Conservation (phyloP, 305 asterid genomes). For the Nicotiana rustica region DNA sequence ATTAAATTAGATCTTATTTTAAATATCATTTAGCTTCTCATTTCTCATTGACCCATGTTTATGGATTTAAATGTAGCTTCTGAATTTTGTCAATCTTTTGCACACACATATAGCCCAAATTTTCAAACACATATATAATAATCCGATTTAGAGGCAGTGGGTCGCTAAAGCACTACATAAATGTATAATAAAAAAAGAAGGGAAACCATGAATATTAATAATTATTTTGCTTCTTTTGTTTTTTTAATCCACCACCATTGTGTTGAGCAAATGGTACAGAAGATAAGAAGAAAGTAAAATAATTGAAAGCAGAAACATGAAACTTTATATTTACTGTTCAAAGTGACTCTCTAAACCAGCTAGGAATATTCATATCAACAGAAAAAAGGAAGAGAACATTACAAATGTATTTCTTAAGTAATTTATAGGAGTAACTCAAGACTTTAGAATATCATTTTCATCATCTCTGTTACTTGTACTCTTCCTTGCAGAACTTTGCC, state of each 20-base stretch:
- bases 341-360: background rate
- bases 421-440: slow-evolving; percentile 30
- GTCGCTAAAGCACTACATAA: too few relatives aligned
- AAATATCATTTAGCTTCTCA: background rate
- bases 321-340: background rate
- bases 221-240: slow-evolving; percentile 1
- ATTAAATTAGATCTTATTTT: background rate
- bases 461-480: slow-evolving; percentile 52
- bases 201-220: background rate
- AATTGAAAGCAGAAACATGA: background rate
- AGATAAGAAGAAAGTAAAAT: background rate
- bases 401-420: background rate
- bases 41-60: background rate
- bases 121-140: too few relatives aligned
- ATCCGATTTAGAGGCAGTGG: too few relatives aligned
- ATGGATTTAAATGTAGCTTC: background rate
- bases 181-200: background rate
- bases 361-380: background rate
- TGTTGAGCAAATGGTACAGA: background rate
- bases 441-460: slow-evolving; percentile 39
- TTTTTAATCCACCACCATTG: background rate
- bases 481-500: slow-evolving; percentile 57
- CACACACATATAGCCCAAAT: too few relatives aligned
- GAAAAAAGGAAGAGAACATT: background rate
- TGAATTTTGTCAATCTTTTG: background rate